Conservation (phyloP, 2,329 filamentous ascomycete genomes). For the Diaporthe sp. region DNA sequence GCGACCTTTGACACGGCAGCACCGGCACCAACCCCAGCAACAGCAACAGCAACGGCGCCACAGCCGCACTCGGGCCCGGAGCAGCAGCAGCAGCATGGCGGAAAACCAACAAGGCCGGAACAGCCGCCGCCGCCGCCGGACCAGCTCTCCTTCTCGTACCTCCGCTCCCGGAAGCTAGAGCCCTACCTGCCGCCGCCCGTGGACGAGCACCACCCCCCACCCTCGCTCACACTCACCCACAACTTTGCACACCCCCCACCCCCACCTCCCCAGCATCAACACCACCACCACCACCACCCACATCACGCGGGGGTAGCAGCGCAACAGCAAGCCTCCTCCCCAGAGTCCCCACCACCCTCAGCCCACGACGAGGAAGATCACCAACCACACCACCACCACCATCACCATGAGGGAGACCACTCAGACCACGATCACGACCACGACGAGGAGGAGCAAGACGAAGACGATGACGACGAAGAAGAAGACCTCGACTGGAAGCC, state of each 20-base stretch:
- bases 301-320: background rate
- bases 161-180: slow-evolving; percentile 32
- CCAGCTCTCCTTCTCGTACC: slow-evolving; percentile 35
- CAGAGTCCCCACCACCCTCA: slow-evolving; percentile 19
- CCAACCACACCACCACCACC: background rate
- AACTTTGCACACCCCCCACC: slow-evolving; percentile 3
- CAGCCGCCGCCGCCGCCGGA: background rate
- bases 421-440: background rate
- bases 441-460: background rate
- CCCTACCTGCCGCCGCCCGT: slow-evolving; percentile 35
- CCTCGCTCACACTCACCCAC: slow-evolving; percentile 6
- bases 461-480: background rate
- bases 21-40: background rate
- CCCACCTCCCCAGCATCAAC: slow-evolving; percentile 21
- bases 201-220: slow-evolving; percentile 19
- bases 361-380: background rate
- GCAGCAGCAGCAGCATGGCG: background rate
- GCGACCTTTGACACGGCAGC: slow-evolving; percentile 2
- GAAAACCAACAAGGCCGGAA: background rate
- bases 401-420: no score
- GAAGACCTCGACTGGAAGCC: slow-evolving; percentile 23
- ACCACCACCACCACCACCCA: slow-evolving; percentile 4
- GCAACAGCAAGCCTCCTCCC: slow-evolving; percentile 21
- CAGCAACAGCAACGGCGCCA: background rate
- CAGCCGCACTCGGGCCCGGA: background rate